Conservation (phyloP, 208 protist species). For the Trypanosoma mega region DNA sequence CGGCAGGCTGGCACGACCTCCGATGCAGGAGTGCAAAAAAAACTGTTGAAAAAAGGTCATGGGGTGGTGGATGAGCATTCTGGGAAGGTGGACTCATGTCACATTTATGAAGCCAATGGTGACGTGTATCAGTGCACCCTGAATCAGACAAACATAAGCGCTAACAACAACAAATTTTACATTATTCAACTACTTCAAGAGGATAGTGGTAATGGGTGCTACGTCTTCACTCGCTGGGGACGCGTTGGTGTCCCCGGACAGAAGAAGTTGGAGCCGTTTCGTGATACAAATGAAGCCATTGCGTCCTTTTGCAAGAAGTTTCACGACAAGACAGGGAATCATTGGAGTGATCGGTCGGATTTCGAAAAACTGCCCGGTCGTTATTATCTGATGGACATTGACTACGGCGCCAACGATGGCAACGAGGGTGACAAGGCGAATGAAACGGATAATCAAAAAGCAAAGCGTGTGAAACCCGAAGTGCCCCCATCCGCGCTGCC, state of each 20-base stretch:
- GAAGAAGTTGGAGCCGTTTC: conserved; percentile 35
- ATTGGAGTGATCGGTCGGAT: conserved; percentile 31
- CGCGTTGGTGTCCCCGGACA: conserved; percentile 69
- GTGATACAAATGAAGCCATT: conserved; percentile 30
- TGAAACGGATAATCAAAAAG: conserved; percentile 24
- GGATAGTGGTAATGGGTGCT: conserved; percentile 33
- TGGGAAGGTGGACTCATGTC: conserved; percentile 44
- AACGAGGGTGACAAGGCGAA: conserved; percentile 17
- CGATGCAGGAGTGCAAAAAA: too few relatives aligned
- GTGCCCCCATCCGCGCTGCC: conserved; percentile 40
- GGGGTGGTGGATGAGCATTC: conserved; percentile 71
- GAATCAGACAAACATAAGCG: conserved; percentile 75
- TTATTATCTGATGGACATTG: conserved; percentile 83
- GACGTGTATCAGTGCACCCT: conserved; percentile 76
- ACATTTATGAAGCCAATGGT: conserved; percentile 51
- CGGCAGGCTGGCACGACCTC: too few relatives aligned
- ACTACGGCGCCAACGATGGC: conserved; percentile 42
- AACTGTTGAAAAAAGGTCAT: conserved; percentile 64
- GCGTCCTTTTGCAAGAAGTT: conserved; percentile 48
- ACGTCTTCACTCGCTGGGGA: conserved; percentile 80
- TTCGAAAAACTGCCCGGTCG: conserved; percentile 60
- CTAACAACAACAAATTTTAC: conserved; percentile 90
- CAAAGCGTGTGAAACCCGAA: conserved; percentile 9
- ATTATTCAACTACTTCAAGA: conserved; percentile 81
- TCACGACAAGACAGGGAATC: conserved; percentile 60